Base-by-base conservation (phyloP, 1,139 yeast species). In the Saccharomycopsis hybrid region DNA sequence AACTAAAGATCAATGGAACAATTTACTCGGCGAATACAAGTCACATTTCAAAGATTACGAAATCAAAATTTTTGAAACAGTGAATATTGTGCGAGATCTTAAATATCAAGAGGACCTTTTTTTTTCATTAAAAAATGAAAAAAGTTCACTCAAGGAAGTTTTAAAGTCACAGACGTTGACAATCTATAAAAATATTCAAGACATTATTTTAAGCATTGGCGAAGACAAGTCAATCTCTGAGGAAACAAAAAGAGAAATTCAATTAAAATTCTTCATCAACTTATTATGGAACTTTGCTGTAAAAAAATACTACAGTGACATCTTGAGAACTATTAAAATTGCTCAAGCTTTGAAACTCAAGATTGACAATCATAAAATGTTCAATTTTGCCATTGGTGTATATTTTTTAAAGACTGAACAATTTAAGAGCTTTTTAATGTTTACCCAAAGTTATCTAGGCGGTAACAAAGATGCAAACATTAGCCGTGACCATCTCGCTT, bases 371-470 rank as follows among this genome's bases (percentile, higher is more conserved):
- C 31, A 38, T 11, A 32, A 13, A 11, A 31, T 38, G 8, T 32
- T 43, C 39, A 38, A 38, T 41, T 31, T 28, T n/a, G 35, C 48
- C 3, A 45, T 49, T 7, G 40, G 46, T n/a, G 31, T 33, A 7
- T 49, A 49, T 43, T 49, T 43, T 25, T 27, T 36, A 11, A 44
- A 45, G 24, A 49, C 52, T 28, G 42, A 42, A 18, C 48, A 49
- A 39, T 40, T 45, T 29, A 40, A 38, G 11, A 40, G 45, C 8
- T 41, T 45, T 9, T 28, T 49, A 13, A 42, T 30, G 11, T 47
- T 28, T 36, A 40, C 32, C n/a, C n/a, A 32, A 8, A 46, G 35
- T 40, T 29, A 29, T 9, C 18, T 31, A 3, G 24, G 30, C 18
- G 31, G 18, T 25, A 37, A 40, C 33, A 28, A 13, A 33, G 11